phyloP scores from a whole-genome alignment of 139 green algal genomes.

The Micromonas commoda region DNA sequence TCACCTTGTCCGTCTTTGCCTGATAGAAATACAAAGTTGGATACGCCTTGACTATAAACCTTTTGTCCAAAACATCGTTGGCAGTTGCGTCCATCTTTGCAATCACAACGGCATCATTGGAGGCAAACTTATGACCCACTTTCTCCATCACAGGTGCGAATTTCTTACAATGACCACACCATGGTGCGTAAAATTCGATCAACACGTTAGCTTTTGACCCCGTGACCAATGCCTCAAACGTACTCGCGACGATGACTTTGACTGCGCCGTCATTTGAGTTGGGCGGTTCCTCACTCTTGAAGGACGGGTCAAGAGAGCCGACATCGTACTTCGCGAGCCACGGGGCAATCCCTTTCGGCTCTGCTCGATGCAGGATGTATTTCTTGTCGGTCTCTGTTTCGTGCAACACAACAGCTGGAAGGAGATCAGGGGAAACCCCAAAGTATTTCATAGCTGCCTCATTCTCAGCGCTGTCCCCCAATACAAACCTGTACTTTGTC shows the following conservation, averaged over 20 bases:
- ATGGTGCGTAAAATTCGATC: background rate
- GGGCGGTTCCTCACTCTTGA: background rate
- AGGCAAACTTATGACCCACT: background rate
- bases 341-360: background rate
- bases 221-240: background rate
- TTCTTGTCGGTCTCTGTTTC: background rate
- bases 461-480: background rate
- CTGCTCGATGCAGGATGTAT: background rate
- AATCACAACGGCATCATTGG: background rate
- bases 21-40: background rate
- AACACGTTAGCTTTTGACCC: background rate
- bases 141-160: background rate
- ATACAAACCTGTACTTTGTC: background rate
- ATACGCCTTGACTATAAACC: background rate
- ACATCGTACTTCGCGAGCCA: background rate
- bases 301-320: background rate
- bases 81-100: background rate
- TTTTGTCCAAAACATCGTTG: background rate
- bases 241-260: background rate
- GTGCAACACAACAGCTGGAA: background rate
- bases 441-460: background rate
- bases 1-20: background rate
- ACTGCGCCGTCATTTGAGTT: background rate
- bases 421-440: background rate
- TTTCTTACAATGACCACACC: background rate